Evolutionary conservation across 257 asterid species (phyloP), one percentile per base, ranked within the genome.

Genomic region (Scutellaria galericulata): DNA sequence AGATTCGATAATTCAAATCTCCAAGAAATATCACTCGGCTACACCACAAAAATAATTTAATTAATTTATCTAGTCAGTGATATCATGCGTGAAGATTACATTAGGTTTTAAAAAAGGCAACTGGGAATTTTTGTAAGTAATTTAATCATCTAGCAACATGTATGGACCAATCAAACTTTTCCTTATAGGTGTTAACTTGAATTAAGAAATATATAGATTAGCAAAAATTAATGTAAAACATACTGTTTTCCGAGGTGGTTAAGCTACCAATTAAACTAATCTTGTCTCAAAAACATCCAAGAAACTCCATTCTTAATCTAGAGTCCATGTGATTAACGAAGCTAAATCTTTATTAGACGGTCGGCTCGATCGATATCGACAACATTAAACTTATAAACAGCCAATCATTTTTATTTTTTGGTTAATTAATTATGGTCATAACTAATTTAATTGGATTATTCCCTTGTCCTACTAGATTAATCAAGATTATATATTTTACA

Each of bases 11-110:
- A 70, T 88, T 88, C 79, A 88, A 79, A 75, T 88, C 94, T 74
- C 94, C 94, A 20, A 88, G 86, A 64, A 86, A 79, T 66, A 88
- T 81, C 48, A 88, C 88, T 68, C 79, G 87, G 42, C 94, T 88
- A 82, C 87, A 80, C 55, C 58, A 15, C 37, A 70, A 13, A 45
- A 54, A 74, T 0, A 50, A 31, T 4, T 42, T 9, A 41, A 22
- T 47, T 37, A 9, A 41, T 12, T 45, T n/a, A 15, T 58, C 51
- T 1, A 15, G 53, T 54, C 51, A 65, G 3, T 60, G 66, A 65
- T 46, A 55, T 74, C 67, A 70, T 48, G 70, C 63, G 70, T 48
- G 70, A 62, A 50, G 71, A 59, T 59, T 55, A 14, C 15, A 74
- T 58, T 64, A 31, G 20, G 31, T 68, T 64, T 35, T 62, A 57